phyloP scores from a whole-genome alignment of 176 grass and related monocot species.

The Chrysopogon serrulatus region DNA sequence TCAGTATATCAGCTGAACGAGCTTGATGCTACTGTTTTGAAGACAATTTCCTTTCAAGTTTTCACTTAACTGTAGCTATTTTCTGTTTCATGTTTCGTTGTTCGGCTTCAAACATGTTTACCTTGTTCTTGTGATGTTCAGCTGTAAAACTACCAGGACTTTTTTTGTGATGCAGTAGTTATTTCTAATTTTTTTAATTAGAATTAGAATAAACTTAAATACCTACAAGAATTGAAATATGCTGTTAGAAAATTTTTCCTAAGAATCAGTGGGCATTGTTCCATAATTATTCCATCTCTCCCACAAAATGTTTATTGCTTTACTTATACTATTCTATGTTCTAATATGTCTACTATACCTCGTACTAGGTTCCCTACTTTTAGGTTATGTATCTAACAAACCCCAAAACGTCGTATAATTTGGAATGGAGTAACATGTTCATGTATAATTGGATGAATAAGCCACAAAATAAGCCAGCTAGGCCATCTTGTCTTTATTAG shows the following conservation, averaged over 20 bases:
- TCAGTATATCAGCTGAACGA: not conserved
- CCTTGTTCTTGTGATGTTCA: constrained; percentile 18
- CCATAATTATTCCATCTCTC: not conserved
- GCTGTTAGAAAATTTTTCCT: not conserved
- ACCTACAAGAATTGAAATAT: not conserved
- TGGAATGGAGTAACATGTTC: not conserved
- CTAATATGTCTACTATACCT: not conserved
- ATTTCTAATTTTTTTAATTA: not conserved
- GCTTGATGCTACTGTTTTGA: not conserved
- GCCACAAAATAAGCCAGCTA: not conserved
- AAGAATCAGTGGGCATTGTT: not conserved
- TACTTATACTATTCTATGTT: not conserved
- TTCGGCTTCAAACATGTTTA: not conserved
- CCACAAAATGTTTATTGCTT: not conserved
- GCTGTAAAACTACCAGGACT: not conserved
- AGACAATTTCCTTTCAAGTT: not conserved
- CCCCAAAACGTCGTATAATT: not conserved
- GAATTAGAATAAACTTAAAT: not conserved
- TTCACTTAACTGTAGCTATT: not conserved
- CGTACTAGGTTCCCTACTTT: not conserved
- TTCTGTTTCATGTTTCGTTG: constrained; percentile 7
- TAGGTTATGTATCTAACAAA: not conserved
- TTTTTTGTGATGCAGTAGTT: not conserved
- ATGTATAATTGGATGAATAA: not conserved
- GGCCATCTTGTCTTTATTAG: not conserved